These are phyloP conservation scores for Naegleria lovaniensis DNA, from an alignment of 208 protist species.

Conservation along the genomic window DNA sequence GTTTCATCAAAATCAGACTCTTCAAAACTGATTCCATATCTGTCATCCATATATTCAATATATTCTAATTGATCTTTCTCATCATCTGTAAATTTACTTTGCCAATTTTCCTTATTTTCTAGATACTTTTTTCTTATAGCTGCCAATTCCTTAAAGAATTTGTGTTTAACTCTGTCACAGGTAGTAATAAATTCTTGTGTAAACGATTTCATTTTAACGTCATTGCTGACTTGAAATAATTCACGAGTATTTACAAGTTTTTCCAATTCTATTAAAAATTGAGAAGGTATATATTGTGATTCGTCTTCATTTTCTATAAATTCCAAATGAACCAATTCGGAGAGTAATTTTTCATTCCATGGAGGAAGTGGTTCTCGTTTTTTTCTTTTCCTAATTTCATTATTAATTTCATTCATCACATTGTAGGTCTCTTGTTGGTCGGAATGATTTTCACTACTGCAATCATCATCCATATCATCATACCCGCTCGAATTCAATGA, in stretches of 20 bases:
- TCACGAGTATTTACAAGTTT: background rate
- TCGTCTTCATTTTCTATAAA: background rate
- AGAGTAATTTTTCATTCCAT: background rate
- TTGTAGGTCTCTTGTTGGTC: background rate
- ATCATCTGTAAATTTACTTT: background rate
- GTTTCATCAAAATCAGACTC: background rate
- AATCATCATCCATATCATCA: background rate
- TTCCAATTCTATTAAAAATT: background rate
- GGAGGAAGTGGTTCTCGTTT: background rate
- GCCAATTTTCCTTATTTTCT: background rate
- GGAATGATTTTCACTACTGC: background rate
- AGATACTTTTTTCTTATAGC: background rate
- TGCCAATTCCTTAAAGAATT: background rate
- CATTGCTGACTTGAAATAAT: background rate
- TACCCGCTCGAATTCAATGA: background rate
- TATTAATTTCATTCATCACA: background rate
- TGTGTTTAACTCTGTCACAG: background rate
- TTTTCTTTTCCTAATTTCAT: background rate
- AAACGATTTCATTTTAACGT: background rate
- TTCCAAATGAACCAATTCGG: background rate
- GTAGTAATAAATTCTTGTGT: background rate
- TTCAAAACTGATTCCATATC: background rate
- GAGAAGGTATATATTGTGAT: background rate
- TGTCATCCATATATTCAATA: background rate
- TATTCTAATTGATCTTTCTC: background rate